Base-by-base conservation (phyloP, 2,329 filamentous ascomycete species). In the Colletotrichum viniferum region DNA sequence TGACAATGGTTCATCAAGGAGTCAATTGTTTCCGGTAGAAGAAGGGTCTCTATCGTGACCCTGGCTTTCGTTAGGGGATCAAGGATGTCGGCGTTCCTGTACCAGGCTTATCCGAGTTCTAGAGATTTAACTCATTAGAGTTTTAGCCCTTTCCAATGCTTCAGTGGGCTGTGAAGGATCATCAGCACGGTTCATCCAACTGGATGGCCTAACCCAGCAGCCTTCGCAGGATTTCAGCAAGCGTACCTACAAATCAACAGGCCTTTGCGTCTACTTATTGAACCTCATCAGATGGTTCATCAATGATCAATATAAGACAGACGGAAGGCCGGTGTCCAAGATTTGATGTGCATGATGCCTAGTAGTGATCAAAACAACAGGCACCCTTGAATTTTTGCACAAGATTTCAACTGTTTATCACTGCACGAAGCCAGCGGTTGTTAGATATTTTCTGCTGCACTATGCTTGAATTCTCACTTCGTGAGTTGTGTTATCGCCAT, bases 111-210 rank as follows among this genome's bases (percentile, higher is more conserved):
- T 48, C 18, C 2, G 2, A 48, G 2, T 48, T n/a, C 38, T 48
- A 2, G 1, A 1, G 10, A n/a, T 10, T n/a, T 9, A n/a, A 43
- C n/a, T 43, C 3, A 2, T n/a, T 1, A 1, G 4, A 43, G 8
- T 0, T 18, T 43, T 43, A 2, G 16, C 36, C 16, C 38, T 43
- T n/a, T 10, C 10, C 16, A 43, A 43, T n/a, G 10, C 34, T 12
- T 43, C 38, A n/a, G 18, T 43, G 38, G 1, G 36, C 36, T 38
- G 36, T 4, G 36, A 8, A 38, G 36, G 16, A 1, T 38, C 36
- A 38, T 38, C 7, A 8, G 38, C 9, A 12, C 38, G 38, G 18
- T 43, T 43, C 18, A n/a, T 12, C 1, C 38, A 43, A 3, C 9
- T n/a, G 38, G 18, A 43, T 43, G 38, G 9, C 18, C 38, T 43